These are phyloP conservation scores for Erigeron philadelphicus DNA, from an alignment of 140 eudicot species.

Conservation along the genomic window DNA sequence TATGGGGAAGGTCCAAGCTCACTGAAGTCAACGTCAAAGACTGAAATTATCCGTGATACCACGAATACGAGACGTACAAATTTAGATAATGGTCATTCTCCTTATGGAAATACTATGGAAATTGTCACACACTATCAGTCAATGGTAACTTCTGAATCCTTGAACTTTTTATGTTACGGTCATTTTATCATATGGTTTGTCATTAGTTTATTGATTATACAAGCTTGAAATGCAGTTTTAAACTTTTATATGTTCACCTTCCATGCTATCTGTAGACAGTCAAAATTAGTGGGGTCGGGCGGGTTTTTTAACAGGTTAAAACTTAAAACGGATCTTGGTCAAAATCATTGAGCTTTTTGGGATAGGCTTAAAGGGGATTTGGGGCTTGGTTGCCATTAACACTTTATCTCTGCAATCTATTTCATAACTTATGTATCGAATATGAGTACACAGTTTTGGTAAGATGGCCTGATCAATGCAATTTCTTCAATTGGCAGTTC, in stretches of 20 bases:
- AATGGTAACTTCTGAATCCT: conserved; percentile 29
- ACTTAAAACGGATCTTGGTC: no score
- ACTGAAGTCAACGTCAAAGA: conserved; percentile 42
- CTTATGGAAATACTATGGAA: conserved; percentile 33
- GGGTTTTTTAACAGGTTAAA: no score
- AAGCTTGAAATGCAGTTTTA: background rate
- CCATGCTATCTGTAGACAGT: no score
- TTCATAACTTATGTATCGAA: no score
- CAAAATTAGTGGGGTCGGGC: no score
- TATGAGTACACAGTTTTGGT: background rate
- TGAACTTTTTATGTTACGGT: no score
- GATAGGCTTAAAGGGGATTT: no score
- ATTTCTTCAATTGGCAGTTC: conserved; percentile 39
- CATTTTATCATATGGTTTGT: background rate
- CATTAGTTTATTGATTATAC: background rate
- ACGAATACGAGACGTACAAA: conserved; percentile 26
- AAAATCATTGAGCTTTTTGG: no score
- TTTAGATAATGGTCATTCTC: conserved; percentile 20
- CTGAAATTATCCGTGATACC: conserved; percentile 30
- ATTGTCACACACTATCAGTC: conserved; percentile 27
- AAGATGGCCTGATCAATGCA: conserved; percentile 8
- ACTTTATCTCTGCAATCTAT: no score
- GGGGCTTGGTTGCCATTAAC: no score
- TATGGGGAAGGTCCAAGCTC: conserved; percentile 30
- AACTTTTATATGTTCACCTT: conserved; percentile 1